Base-by-base conservation (phyloP, 106 monocot species). In the Dendrobium catenatum region DNA sequence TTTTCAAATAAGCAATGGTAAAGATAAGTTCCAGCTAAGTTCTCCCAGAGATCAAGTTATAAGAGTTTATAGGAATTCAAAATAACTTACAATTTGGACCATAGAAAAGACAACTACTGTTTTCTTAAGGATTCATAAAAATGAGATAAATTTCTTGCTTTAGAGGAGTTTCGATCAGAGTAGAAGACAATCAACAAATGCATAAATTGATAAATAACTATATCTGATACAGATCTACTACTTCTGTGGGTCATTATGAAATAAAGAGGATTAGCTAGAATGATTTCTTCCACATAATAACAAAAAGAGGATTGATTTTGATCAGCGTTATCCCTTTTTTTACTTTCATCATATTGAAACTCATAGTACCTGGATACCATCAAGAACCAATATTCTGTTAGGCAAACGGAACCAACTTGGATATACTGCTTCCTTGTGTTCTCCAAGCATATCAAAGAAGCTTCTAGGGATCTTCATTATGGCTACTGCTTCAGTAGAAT, bases 361-460 rank as follows among this genome's bases (percentile, higher is more conserved):
- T 68, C 20, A 37, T 37, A 68, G 55, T 75, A 98, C 98, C 94
- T 98, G 98, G 73, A 98, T 91, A 44, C 98, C 98, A 81, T 98
- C 98, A 55, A 98, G 93, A 46, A 91, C 95, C 72, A 98, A 79
- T n/a, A 95, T n/a, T 58, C 98, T 79, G 42, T 80, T 70, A 78
- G 91, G 85, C 75, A 83, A 81, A 78, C 47, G 43, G 47, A 91
- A 88, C 79, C 82, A 86, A 75, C 61, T 83, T 55, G 75, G 80
- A 77, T 81, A 85, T 22, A 43, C 40, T 6, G 24, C 70, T 48
- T 75, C 87, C 49, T 79, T 85, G 47, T 84, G 75, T 66, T 84
- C 68, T 8, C 47, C 84, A 67, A 81, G 55, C 75, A 93, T 55
- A 72, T 86, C 83, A 75, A 46, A 77, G 51, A 98, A 95, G 77